Base-by-base conservation (phyloP, 2,329 filamentous ascomycete genomes). In the Arthrobotrys iridis region DNA sequence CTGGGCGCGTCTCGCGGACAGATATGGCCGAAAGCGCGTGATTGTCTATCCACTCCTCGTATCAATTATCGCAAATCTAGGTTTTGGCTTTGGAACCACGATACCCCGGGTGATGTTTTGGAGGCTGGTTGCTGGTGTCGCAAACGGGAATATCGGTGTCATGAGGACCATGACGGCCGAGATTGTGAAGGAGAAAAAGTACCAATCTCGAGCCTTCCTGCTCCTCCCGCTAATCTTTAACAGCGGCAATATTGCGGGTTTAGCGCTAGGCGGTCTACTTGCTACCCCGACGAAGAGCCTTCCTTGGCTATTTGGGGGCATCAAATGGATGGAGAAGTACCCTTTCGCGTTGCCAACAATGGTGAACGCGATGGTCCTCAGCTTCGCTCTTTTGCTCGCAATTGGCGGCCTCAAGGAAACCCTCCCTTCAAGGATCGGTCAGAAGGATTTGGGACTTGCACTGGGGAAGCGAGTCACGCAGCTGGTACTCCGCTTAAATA, bases 101-200 rank as follows among this genome's bases (percentile, higher is more conserved):
- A 92, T 93, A 79, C 84, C 83, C 13, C 78, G 82, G n/a, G 90
- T 90, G 0, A 86, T 90, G 0, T 84, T 89, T 52, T 93, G 90
- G 83, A 84, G 91, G 4, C 85, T 85, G 6, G 80, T 91, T 33
- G 90, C 90, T 0, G 91, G 91, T 0, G 83, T 87, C 10, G 81
- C 91, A 52, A 92, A 92, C 80, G 90, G 90, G 0, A 93, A 92
- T 80, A 86, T 91, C 1, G 90, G 90, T 0, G 89, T 92, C 1
- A 90, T 92, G 88, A 84, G 90, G 72, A 91, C 89, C 5, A 90
- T 92, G 87, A 90, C 91, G 43, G 86, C 87, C 1, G 90, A 93
- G 81, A 90, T 91, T 30, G 88, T 92, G 40, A 84, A 85, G 58
- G 90, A 91, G 82, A 91, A 89, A 81, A 90, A 87, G 83, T 90